Conservation (phyloP, 805 yeast genomes). For the Yarrowia keelungensis region DNA sequence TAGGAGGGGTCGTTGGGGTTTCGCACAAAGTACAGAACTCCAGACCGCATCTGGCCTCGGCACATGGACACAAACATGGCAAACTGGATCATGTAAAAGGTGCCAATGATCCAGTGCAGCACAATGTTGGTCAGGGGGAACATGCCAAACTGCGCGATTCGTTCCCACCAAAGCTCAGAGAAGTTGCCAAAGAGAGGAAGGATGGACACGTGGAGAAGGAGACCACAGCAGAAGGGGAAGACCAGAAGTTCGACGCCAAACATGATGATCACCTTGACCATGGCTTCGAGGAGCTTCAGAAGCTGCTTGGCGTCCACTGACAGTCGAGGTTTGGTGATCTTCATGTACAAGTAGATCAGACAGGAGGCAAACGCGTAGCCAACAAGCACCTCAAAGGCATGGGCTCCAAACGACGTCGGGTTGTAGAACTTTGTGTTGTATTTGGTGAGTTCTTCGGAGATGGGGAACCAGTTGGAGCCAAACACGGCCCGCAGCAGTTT, state of each 20-base stretch:
- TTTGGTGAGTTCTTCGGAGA: neutral
- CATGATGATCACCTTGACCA: slow-evolving; percentile 75
- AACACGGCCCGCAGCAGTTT: slow-evolving; percentile 6
- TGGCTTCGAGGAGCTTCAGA: slow-evolving; percentile 51
- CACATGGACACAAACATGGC: slow-evolving; percentile 88
- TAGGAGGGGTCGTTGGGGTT: slow-evolving; percentile 95
- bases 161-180: slow-evolving; percentile 22
- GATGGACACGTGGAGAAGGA: slow-evolving; percentile 70
- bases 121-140: slow-evolving; percentile 46
- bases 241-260: slow-evolving; percentile 80
- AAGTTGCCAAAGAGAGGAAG: slow-evolving; percentile 59
- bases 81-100: slow-evolving; percentile 83
- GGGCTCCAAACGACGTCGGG: slow-evolving; percentile 22
- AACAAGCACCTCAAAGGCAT: slow-evolving; percentile 10
- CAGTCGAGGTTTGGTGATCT: slow-evolving; percentile 3
- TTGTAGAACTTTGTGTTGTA: slow-evolving; percentile 31
- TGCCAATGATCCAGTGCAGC: slow-evolving; percentile 74
- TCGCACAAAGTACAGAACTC: slow-evolving; percentile 88
- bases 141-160: slow-evolving; percentile 19
- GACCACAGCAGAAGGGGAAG: slow-evolving; percentile 88
- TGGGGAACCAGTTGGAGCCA: slow-evolving; percentile 12
- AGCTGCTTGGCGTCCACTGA: slow-evolving; percentile 31
- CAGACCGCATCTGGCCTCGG: slow-evolving; percentile 79
- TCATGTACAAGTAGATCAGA: slow-evolving; percentile 11
- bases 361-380: slow-evolving; percentile 1